Percentiles rank a stretch among this genome's conserved stretches.
These are phyloP conservation scores for Sedum album DNA, from an alignment of 164 flowering plant genomes.

Conservation along the genomic window DNA sequence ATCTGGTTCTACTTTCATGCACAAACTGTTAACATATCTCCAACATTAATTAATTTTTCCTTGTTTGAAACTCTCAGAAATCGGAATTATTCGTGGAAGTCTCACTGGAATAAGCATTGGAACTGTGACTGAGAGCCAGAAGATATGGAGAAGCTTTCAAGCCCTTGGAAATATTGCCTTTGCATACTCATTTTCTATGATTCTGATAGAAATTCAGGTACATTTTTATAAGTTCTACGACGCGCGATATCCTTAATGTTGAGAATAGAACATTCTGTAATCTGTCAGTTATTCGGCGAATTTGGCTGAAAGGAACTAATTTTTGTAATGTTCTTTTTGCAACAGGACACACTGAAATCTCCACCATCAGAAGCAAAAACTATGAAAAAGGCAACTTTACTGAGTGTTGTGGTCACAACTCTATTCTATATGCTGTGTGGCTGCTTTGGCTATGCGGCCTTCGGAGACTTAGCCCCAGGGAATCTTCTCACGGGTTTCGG, in stretches of 20 bases:
- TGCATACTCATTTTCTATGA: slow-evolving; percentile 62
- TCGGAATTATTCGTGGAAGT: slow-evolving; percentile 43
- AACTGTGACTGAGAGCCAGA: slow-evolving; percentile 38
- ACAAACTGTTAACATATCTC: neutral
- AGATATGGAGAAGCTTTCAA: slow-evolving; percentile 70
- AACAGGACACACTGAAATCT: slow-evolving; percentile 54
- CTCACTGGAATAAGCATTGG: slow-evolving; percentile 64
- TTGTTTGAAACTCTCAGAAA: slow-evolving; percentile 23
- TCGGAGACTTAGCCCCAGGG: slow-evolving; percentile 55
- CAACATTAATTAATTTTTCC: neutral
- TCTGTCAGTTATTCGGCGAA: no score
- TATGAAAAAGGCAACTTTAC: slow-evolving; percentile 50
- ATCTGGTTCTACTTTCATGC: neutral
- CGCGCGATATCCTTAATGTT: neutral
- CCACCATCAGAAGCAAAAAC: slow-evolving; percentile 61
- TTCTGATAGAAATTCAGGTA: slow-evolving; percentile 80
- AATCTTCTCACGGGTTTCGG: slow-evolving; percentile 70
- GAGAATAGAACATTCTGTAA: neutral
- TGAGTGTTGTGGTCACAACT: slow-evolving; percentile 43
- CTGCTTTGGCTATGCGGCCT: slow-evolving; percentile 62
- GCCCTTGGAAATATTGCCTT: slow-evolving; percentile 74
- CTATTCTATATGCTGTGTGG: slow-evolving; percentile 63
- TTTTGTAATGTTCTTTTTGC: neutral
- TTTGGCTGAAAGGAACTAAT: neutral
- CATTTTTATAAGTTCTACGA: neutral